Conservation (phyloP, 1,284 basidiomycete species). For the Pseudozyma tsukubaensis region DNA sequence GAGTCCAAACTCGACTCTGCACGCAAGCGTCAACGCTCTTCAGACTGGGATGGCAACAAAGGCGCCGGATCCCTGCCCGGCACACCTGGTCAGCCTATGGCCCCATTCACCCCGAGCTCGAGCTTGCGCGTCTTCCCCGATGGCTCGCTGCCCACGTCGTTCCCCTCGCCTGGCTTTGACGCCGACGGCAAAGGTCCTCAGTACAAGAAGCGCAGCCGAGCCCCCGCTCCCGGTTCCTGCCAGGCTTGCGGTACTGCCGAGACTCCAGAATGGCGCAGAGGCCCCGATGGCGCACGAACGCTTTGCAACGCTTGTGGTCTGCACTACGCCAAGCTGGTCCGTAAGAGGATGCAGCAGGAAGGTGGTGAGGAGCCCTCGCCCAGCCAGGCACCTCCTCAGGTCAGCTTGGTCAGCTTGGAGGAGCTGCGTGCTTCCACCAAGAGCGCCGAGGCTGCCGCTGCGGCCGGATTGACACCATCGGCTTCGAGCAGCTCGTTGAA, state of each 20-base stretch:
- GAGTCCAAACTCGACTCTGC: slow-evolving; percentile 47
- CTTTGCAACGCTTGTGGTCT: slow-evolving; percentile 67
- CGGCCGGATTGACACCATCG: slow-evolving; percentile 22
- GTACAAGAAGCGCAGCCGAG: slow-evolving; percentile 67
- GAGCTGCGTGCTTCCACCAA: slow-evolving; percentile 60
- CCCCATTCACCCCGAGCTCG: slow-evolving; percentile 23
- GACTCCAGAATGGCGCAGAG: slow-evolving; percentile 67
- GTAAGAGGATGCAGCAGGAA: slow-evolving; percentile 52
- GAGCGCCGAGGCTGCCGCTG: slow-evolving; percentile 41
- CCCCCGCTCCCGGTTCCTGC: slow-evolving; percentile 63
- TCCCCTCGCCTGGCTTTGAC: slow-evolving; percentile 42
- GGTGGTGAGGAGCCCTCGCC: slow-evolving; percentile 44
- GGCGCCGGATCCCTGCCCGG: background rate
- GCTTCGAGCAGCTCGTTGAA: slow-evolving; percentile 33
- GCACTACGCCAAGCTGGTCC: slow-evolving; percentile 60
- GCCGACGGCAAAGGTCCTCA: slow-evolving; percentile 49
- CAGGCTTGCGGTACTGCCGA: slow-evolving; percentile 60
- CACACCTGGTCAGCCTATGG: slow-evolving; percentile 17
- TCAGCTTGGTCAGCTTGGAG: slow-evolving; percentile 52
- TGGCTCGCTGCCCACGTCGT: slow-evolving; percentile 43
- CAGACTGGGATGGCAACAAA: slow-evolving; percentile 40
- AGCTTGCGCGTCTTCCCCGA: slow-evolving; percentile 39
- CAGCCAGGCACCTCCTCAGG: slow-evolving; percentile 27
- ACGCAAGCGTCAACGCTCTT: slow-evolving; percentile 48
- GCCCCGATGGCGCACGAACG: slow-evolving; percentile 65